Evolutionary conservation across 2,329 filamentous ascomycete genomes (phyloP).

Genomic region (Fonsecaea pedrosoi): DNA sequence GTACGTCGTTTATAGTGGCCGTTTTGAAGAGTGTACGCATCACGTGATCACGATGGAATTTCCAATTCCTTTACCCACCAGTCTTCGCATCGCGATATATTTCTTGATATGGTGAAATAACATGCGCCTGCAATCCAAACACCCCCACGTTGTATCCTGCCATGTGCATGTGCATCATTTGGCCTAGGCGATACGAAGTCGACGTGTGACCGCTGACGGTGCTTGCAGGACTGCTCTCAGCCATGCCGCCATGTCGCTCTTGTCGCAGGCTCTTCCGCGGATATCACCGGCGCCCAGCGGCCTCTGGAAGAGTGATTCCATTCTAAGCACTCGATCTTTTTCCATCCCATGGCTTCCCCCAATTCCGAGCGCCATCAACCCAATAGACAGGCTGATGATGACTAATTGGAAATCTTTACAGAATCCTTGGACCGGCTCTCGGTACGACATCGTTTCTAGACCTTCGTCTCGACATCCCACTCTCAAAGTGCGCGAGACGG

Average conservation of each 20-base stretch:
- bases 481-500: not conserved
- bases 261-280: slow-evolving; percentile 4
- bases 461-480: not conserved
- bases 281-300: slow-evolving; percentile 15
- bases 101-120: not conserved
- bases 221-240: not conserved
- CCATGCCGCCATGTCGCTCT: not conserved
- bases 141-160: not conserved
- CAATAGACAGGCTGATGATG: not conserved
- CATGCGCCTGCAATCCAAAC: not conserved
- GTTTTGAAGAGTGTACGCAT: not conserved
- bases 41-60: not conserved
- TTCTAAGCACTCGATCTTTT: not conserved
- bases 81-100: not conserved
- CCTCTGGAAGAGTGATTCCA: not conserved
- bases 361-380: too few relatives aligned
- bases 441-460: not conserved
- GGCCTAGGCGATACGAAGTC: not conserved
- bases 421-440: not conserved
- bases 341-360: not conserved
- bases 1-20: not conserved
- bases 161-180: not conserved
- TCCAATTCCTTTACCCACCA: too few relatives aligned
- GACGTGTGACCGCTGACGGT: not conserved
- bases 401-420: slow-evolving; percentile 2